Evolutionary conservation across 768 basidiomycete genomes (phyloP).

Genomic region (Suillus weaverae): DNA sequence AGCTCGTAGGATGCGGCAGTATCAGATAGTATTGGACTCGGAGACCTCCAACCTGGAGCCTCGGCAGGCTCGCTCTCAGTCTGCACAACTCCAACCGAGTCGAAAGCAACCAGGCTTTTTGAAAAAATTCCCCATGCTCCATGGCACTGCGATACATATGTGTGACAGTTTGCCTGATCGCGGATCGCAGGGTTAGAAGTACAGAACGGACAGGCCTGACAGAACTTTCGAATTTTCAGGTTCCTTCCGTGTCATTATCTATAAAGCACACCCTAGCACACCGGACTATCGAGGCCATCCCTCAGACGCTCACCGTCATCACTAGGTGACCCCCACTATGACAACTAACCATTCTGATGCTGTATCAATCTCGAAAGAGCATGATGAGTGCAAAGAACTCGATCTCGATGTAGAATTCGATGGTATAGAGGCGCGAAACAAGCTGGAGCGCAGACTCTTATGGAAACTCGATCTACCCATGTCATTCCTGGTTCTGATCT

Average conservation of each 20-base stretch:
- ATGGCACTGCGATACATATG: neutral
- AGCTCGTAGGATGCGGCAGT: neutral
- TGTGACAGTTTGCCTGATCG: neutral
- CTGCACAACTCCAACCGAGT: neutral
- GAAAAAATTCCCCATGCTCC: neutral
- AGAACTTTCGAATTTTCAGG: too few relatives aligned
- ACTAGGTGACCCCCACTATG: slow-evolving; percentile 12
- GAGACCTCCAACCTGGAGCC: neutral
- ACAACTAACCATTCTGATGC: slow-evolving; percentile 2
- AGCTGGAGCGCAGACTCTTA: slow-evolving; percentile 52
- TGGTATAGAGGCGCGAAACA: slow-evolving; percentile 43
- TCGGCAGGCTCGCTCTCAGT: neutral
- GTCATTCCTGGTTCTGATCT: slow-evolving; percentile 49
- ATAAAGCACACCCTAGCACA: neutral
- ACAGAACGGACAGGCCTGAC: too few relatives aligned
- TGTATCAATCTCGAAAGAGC: slow-evolving; percentile 7
- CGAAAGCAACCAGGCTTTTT: neutral
- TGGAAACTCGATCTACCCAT: slow-evolving; percentile 57
- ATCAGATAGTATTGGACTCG: neutral
- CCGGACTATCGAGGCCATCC: too few relatives aligned
- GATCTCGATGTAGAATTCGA: slow-evolving; percentile 46
- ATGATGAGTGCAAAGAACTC: slow-evolving; percentile 6
- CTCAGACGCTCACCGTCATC: neutral
- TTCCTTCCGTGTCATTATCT: neutral
- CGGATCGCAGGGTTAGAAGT: neutral